Evolutionary conservation across 1,284 basidiomycete species (phyloP).

Genomic region (Cutaneotrichosporon mucoides): DNA sequence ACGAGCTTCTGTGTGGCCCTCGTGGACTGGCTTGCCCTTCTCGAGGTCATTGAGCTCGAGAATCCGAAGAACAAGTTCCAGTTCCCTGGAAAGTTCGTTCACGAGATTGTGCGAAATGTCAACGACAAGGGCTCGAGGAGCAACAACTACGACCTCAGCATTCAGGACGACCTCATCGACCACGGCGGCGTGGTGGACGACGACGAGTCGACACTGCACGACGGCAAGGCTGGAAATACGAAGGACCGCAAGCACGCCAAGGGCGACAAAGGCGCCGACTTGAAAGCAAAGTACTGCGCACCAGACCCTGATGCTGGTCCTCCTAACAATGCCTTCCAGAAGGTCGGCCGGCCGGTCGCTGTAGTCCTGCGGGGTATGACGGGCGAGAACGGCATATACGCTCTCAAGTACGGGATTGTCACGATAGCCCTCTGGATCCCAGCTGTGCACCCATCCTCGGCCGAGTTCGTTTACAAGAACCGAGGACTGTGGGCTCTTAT

Average conservation of each 20-base stretch:
- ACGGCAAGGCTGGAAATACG: not conserved
- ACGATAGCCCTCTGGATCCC: conserved; percentile 60
- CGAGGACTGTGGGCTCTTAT: conserved; percentile 60
- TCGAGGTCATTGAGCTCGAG: conserved; percentile 41
- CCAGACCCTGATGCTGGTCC: conserved; percentile 42
- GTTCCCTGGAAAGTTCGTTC: conserved; percentile 49
- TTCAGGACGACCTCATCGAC: not conserved
- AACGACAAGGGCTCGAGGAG: conserved; percentile 20
- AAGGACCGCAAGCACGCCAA: not conserved
- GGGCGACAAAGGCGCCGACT: conserved; percentile 1
- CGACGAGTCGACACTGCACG: not conserved
- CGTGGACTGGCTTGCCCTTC: conserved; percentile 38
- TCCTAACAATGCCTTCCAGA: conserved; percentile 38
- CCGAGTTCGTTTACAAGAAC: conserved; percentile 48
- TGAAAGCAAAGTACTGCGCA: not conserved
- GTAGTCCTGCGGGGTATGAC: conserved; percentile 25
- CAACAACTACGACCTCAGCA: not conserved
- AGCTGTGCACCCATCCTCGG: conserved; percentile 48
- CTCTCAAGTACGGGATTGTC: conserved; percentile 57
- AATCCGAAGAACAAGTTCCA: conserved; percentile 48
- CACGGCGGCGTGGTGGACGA: not conserved
- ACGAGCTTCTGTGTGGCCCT: conserved; percentile 39
- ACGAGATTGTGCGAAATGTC: conserved; percentile 42
- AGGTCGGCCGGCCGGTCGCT: conserved; percentile 26
- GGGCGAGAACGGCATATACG: conserved; percentile 50